Base-by-base conservation (phyloP, 768 basidiomycete species). In the Wakefieldia striispora region DNA sequence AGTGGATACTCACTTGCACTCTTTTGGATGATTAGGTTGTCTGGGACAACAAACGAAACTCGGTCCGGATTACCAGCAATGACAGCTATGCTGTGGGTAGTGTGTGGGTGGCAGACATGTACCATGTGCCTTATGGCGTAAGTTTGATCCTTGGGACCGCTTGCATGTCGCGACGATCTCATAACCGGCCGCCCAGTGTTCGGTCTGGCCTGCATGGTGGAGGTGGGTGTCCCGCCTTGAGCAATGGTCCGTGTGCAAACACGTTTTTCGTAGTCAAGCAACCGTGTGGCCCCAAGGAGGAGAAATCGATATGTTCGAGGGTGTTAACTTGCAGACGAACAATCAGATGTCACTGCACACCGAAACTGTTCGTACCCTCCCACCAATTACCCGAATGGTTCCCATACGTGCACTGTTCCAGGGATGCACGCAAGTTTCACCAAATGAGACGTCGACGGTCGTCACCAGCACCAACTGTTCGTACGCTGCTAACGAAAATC, bases 251-350 rank as follows among this genome's bases (percentile, higher is more conserved):
- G 16, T 4, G 29, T 35, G 19, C 29, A 21, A 35, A 29, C 6
- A 45, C 8, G 14, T 47, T 16, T 23, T 27, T 39, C 8, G 23
- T 34, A 77, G 79, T 16, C 78, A 81, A 59, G 76, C 83, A 1
- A 66, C 73, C 11, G 59, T 67, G 17, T 87, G 86, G 85, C 86
- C 86, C 3, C 62, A 63, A 12, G 84, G 84, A 54, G 83, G 76
- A 23, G 85, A 89, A 62, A 85, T 88, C 53, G 91, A 93, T 65
- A 87, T 86, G 10, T 80, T 93, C 50, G 91, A 94, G 65, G 86
- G 83, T 29, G 84, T 93, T 54, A 93, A 94, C 67, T 62, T 77
- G 42, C 77, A 77, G 36, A 72, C 74, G 3, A 69, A 72, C 46
- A 88, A 85, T 53, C 85, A 87, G 62, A 82, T 86, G 76, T 79